Base-by-base conservation (phyloP, 164 flowering plant species). In the Sextonia rubra region DNA sequence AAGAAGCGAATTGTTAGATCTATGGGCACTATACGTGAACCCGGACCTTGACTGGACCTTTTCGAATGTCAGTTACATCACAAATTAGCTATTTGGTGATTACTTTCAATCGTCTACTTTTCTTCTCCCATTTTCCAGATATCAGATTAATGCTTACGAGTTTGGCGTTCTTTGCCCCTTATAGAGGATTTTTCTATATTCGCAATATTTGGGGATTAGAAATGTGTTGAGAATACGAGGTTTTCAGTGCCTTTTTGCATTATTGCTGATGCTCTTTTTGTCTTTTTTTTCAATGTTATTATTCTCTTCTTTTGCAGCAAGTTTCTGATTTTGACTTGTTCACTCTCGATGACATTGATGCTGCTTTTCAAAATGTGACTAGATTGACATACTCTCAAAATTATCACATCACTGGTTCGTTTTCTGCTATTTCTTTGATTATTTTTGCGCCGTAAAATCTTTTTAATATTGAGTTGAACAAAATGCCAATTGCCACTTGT, bases 321-420 rank as follows among this genome's bases (percentile, higher is more conserved):
- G 94, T 95, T 26, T 95, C 99, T 5, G 98, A 95, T 67, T 93
- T 95, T 80, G 98, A 95, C 77, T 75, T 89, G 78, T 95, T 95
- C 74, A 88, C 92, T 12, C 79, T 92, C 74, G 98, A 95, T 77
- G 98, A 95, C 70, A 87, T 95, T 74, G 99, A 95, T 81, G 78
- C 86, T 74, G 97, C 98, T 82, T 95, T 95, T 81, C 96, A 95
- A 81, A 87, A 78, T 74, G 82, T 93, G 71, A 89, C 88, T 63
- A 83, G 94, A 64, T 84, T 95, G 66, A 90, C 94, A 29, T 95
- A 91, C 81, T 89, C 96, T 61, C 98, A 95, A 79, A 91, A 95
- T 75, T 76, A 81, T 79, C 97, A 95, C 79, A 62, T 75, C 12
- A 52, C 77, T 27, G 77, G 77, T 74, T 47, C 6, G 76, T 75